Base-by-base conservation (phyloP, 176 grass and related monocot species). In the Bonia amplexicaulis region DNA sequence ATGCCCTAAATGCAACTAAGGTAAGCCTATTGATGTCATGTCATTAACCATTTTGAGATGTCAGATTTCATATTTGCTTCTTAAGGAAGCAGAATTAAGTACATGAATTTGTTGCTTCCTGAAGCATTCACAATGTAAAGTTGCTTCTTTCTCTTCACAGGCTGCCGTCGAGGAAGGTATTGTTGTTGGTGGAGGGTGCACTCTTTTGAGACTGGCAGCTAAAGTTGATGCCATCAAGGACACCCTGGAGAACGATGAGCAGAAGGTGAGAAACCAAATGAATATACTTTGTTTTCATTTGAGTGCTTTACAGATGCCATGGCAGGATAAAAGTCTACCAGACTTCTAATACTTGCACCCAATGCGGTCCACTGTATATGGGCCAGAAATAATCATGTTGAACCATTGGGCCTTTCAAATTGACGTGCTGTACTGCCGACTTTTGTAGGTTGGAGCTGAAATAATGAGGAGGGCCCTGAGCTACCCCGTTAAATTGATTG, bases 101-200 rank as follows among this genome's bases (percentile, higher is more conserved):
- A 6, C 53, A 39, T 49, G 49, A 0, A 22, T 57, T 67, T 31
- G 3, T 52, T 79, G 37, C 31, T 65, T 65, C 42, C 12, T 79
- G 66, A 20, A 62, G 0, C 19, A n/a, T 52, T 76, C 20, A 57
- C 0, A 65, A 27, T 41, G 49, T 60, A 82, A 78, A 48, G 64
- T 68, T 33, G 67, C 0, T 31, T 59, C 31, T 31, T 82, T 41
- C 8, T 71, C 61, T 82, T 49, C 22, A 74, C 84, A 99, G 96
- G 97, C 97, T 77, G 97, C 97, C 0, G 97, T 99, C 6, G 97
- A 99, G 90, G 97, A 99, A 90, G 97, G 97, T 82, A 99, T 96
- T 71, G 97, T 99, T 74, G 97, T 99, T 80, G 97, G 97, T 73
- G 97, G 97, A 78, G 97, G 97, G 5, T 99, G 97, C 85, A 91